phyloP scores from a whole-genome alignment of 805 yeast species.

The Saturnispora dispora region DNA sequence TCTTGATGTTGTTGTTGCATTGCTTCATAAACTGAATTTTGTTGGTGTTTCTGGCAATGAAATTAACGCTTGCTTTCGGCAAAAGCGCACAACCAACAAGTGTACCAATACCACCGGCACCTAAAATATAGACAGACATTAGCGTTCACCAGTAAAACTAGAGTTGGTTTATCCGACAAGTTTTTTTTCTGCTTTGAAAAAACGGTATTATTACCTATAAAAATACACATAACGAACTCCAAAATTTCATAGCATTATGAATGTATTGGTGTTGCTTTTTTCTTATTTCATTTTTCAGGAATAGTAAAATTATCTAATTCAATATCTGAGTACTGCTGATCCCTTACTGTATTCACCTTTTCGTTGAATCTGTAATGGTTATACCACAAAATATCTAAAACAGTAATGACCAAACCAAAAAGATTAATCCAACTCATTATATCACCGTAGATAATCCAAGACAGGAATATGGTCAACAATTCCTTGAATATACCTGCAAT shows the following conservation, averaged over 20 bases:
- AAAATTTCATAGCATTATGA: not conserved
- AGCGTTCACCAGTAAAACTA: not conserved
- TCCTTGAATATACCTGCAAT: constrained; percentile 93
- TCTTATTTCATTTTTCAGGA: not conserved
- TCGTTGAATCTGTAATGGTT: constrained; percentile 52
- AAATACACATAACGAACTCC: not conserved
- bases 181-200: not conserved
- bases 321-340: constrained; percentile 16
- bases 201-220: not conserved
- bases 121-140: constrained; percentile 23
- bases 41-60: constrained; percentile 21
- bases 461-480: constrained; percentile 63
- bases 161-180: not conserved
- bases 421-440: constrained; percentile 55
- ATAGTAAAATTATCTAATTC: constrained; percentile 11
- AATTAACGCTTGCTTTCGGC: constrained; percentile 16
- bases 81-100: constrained; percentile 22
- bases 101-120: constrained; percentile 31
- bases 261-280: not conserved
- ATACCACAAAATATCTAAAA: constrained; percentile 75
- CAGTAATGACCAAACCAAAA: constrained; percentile 65
- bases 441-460: constrained; percentile 71
- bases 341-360: constrained; percentile 5
- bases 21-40: constrained; percentile 17
- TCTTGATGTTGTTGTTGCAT: constrained; percentile 15